phyloP scores from a whole-genome alignment of 208 protist species.

The Acanthamoeba lenticulata region DNA sequence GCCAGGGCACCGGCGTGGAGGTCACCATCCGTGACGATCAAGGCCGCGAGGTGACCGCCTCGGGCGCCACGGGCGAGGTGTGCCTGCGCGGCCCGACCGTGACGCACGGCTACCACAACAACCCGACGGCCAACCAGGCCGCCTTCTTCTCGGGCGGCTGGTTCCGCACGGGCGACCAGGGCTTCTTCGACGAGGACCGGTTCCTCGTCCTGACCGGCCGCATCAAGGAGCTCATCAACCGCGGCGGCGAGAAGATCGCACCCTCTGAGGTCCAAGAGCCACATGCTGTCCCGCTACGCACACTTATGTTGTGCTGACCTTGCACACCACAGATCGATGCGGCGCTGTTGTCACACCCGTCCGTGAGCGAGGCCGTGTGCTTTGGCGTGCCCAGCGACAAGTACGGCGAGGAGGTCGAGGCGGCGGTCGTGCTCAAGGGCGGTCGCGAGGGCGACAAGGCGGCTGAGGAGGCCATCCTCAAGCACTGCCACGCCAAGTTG shows the following conservation, averaged over 20 bases:
- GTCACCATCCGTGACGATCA: conserved; percentile 70
- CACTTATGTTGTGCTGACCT: not conserved
- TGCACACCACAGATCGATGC: conserved; percentile 45
- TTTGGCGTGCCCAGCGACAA: conserved; percentile 82
- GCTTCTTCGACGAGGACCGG: conserved; percentile 81
- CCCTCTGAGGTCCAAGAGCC: conserved; percentile 67
- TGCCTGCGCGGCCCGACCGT: conserved; percentile 80
- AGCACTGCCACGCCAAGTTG: conserved; percentile 71
- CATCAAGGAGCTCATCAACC: conserved; percentile 86
- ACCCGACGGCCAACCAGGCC: conserved; percentile 69
- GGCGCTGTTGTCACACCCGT: conserved; percentile 71
- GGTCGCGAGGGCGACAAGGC: not conserved
- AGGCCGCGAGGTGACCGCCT: not conserved
- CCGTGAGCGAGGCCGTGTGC: conserved; percentile 78
- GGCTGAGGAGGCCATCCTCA: conserved; percentile 54
- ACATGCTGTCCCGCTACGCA: not conserved
- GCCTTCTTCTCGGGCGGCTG: conserved; percentile 76
- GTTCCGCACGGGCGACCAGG: conserved; percentile 86
- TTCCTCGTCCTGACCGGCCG: conserved; percentile 84
- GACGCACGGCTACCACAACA: conserved; percentile 66
- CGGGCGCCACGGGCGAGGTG: conserved; percentile 81
- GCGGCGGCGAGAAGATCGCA: conserved; percentile 86
- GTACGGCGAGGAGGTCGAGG: conserved; percentile 81
- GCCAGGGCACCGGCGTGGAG: conserved; percentile 65
- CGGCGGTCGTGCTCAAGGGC: conserved; percentile 79